Evolutionary conservation across 75 land plant species (phyloP).

Genomic region (Azolla pinnata): DNA sequence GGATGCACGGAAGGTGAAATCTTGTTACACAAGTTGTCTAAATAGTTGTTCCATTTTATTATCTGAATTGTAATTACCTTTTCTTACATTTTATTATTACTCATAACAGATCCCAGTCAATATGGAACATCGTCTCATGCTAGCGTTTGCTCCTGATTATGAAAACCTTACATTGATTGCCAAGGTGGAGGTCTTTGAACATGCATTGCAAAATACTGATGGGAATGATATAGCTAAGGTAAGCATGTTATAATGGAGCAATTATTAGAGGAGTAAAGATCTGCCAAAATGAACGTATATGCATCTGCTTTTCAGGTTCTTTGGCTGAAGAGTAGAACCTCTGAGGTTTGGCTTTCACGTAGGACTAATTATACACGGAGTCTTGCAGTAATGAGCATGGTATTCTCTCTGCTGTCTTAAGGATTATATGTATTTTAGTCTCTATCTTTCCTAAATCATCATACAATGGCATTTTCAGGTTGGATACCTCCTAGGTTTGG

Average conservation of each 20-base stretch:
- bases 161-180: slow-evolving; percentile 90
- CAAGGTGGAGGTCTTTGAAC: slow-evolving; percentile 94
- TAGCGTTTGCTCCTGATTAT: slow-evolving; percentile 90
- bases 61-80: neutral
- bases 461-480: slow-evolving; percentile 42
- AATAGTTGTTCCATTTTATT: neutral
- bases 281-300: too few species aligned
- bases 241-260: too few species aligned
- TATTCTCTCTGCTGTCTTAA: slow-evolving; percentile 13
- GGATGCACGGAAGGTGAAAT: slow-evolving; percentile 83
- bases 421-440: neutral
- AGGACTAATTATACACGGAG: slow-evolving; percentile 96
- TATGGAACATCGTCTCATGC: slow-evolving; percentile 85
- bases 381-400: slow-evolving; percentile 99
- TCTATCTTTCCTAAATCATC: neutral
- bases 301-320: slow-evolving; percentile 50
- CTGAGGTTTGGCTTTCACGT: slow-evolving; percentile 93
- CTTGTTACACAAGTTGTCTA: too few species aligned
- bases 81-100: neutral
- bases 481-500: slow-evolving; percentile 91
- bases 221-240: slow-evolving; percentile 97
- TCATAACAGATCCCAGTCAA: slow-evolving; percentile 57
- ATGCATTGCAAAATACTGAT: slow-evolving; percentile 76
- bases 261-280: too few species aligned
- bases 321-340: slow-evolving; percentile 94